A percentile compares a stretch with the other conserved stretches of the same genome.
Conservation (phyloP, 2,329 filamentous ascomycete genomes). For the Neurospora crassa region DNA sequence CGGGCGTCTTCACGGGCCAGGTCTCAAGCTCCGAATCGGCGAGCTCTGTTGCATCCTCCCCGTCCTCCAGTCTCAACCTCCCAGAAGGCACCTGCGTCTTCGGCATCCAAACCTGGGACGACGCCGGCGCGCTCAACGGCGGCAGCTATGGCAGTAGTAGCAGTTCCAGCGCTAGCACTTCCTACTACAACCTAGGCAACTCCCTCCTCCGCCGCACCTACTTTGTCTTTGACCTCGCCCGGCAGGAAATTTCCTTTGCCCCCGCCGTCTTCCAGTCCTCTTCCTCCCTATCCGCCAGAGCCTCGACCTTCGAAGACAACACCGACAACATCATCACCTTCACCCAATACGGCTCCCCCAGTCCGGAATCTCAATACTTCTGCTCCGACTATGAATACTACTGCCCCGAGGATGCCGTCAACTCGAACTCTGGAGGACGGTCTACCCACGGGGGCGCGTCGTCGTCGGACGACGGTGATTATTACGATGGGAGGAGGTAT, state of each 20-base stretch:
- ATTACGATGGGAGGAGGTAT: background rate
- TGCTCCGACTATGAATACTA: background rate
- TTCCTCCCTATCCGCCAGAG: background rate
- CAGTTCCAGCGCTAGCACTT: background rate
- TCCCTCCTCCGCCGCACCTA: slow-evolving; percentile 23
- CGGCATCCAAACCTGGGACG: slow-evolving; percentile 21
- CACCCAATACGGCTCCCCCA: background rate
- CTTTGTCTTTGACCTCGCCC: slow-evolving; percentile 24
- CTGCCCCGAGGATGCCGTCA: background rate
- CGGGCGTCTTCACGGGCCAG: background rate
- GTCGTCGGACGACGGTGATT: background rate
- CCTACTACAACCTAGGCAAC: slow-evolving; percentile 16
- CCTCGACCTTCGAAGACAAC: background rate
- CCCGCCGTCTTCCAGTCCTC: background rate
- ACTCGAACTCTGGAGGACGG: background rate
- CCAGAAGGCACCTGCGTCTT: slow-evolving; percentile 19
- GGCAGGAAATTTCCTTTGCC: slow-evolving; percentile 24
- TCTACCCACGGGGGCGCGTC: background rate
- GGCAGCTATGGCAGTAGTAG: background rate
- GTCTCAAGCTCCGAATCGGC: background rate
- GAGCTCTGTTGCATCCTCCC: background rate
- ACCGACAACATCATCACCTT: background rate
- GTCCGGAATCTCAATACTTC: background rate
- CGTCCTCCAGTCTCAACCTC: background rate
- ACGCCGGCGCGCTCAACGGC: background rate